Percentiles rank a stretch among this genome's conserved stretches.
These are phyloP conservation scores for Fusarium lateritium DNA, from an alignment of 2,329 filamentous ascomycete species.

Conservation along the genomic window DNA sequence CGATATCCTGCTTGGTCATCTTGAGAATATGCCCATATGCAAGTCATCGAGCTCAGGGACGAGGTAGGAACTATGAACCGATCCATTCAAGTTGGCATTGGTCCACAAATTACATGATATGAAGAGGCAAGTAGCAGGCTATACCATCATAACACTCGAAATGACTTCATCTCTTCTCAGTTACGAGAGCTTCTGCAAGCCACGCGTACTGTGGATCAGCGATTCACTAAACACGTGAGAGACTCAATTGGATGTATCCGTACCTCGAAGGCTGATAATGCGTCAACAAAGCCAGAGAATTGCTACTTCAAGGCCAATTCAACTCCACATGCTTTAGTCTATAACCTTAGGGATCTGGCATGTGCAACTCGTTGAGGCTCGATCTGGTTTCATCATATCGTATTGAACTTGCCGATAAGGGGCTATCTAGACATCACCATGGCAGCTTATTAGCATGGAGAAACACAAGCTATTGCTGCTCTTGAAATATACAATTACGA, in stretches of 20 bases:
- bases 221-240: not conserved
- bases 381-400: not conserved
- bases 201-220: constrained; percentile 41
- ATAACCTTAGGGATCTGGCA: not conserved
- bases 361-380: not conserved
- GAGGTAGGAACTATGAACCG: constrained; percentile 3
- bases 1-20: not conserved
- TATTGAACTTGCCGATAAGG: no score
- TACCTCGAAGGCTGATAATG: not conserved
- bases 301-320: not conserved
- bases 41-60: not conserved
- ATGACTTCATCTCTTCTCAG: constrained; percentile 11
- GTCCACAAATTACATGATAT: constrained; percentile 9
- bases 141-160: not conserved
- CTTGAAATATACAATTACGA: not conserved
- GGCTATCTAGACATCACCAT: not conserved
- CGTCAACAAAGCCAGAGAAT: not conserved
- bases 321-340: constrained; percentile 9
- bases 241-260: not conserved
- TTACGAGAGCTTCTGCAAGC: constrained; percentile 23
- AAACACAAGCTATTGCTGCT: not conserved
- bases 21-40: not conserved
- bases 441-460: not conserved
- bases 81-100: not conserved
- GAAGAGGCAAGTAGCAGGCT: not conserved